Evolutionary conservation across 2,329 filamentous ascomycete genomes (phyloP), one percentile per base, ranked within the genome.

Genomic region (Sphaerostilbella broomeana): DNA sequence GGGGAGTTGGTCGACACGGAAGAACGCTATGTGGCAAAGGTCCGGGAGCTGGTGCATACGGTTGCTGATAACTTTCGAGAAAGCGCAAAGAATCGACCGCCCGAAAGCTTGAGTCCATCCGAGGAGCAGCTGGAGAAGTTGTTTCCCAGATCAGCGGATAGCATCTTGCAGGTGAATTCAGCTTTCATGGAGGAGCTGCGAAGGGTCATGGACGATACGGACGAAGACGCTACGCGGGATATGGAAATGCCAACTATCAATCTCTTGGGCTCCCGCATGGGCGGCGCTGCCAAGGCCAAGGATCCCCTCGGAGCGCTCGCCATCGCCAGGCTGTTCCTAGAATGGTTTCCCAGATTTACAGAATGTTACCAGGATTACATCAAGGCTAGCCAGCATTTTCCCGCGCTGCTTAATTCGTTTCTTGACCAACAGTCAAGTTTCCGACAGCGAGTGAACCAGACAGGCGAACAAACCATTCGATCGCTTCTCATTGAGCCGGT

Each of bases 401-500:
- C 88, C 1, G 79, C 84, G 40, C 73, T 90, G 12, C 75, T 97
- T 39, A 87, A 84, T 50, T 72, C 74, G 2, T 87, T 94, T 51
- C 73, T 92, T 45, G 84, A 87, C 52, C 79, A 81, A 41, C 81
- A 84, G 46, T 90, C 88, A 2, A 89, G 83, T 53, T 90, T 95
- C 57, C 83, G 84, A 3, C 81, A 84, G 50, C 73, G 85, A 31
- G 78, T 95, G 3, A 78, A 86, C 37, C 79, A 89, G 47, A 84
- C 84, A 3, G 90, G 92, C 40, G 92, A 97, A 59, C 92, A 98
- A 64, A 77, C 81, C 42, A 75, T 97, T 38, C 88, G 86, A 34
- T 97, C 92, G 4, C 76, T 92, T 47, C 74, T 98, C 39, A 98
- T 98, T 58, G 92, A 98, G 62, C 92, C 92, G 3, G 89, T 98